These are phyloP conservation scores for Plasmodium knowlesi DNA, from an alignment of 169 alveolate genomes.

Conservation along the genomic window DNA sequence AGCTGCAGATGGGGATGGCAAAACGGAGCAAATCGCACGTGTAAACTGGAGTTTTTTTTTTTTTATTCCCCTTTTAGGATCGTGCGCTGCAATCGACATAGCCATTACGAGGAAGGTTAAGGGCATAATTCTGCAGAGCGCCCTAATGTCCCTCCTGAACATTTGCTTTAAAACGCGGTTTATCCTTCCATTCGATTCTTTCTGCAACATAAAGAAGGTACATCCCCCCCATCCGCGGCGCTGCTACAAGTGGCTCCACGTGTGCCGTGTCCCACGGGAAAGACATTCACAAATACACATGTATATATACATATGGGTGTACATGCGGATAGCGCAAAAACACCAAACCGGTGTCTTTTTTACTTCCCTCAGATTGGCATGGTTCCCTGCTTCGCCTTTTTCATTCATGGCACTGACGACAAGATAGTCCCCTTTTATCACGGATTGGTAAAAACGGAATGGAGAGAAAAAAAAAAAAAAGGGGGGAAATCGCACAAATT, in stretches of 20 bases:
- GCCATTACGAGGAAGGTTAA: slow-evolving; percentile 52
- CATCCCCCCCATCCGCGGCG: background rate
- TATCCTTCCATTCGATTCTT: slow-evolving; percentile 66
- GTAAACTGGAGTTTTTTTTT: slow-evolving; percentile 7
- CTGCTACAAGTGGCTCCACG: background rate
- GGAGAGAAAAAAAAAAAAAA: slow-evolving; percentile 8
- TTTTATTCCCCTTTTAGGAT: slow-evolving; percentile 29
- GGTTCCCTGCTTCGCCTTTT: slow-evolving; percentile 64
- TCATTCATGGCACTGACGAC: slow-evolving; percentile 72
- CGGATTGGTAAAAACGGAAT: slow-evolving; percentile 46
- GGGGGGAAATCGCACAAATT: background rate
- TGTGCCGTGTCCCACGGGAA: background rate
- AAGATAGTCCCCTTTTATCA: slow-evolving; percentile 75
- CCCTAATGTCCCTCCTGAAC: slow-evolving; percentile 61
- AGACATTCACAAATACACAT: background rate
- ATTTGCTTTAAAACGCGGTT: slow-evolving; percentile 72
- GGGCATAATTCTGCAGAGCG: slow-evolving; percentile 69
- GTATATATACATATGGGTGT: background rate
- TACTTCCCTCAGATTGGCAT: slow-evolving; percentile 15
- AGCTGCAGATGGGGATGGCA: background rate
- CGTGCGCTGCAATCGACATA: slow-evolving; percentile 72
- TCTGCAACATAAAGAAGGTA: slow-evolving; percentile 68
- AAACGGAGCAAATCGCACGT: slow-evolving; percentile 2
- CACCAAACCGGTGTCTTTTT: background rate
- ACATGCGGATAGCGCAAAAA: background rate